phyloP scores from a whole-genome alignment of 768 basidiomycete species.

The Boletus vinaceobasis region DNA sequence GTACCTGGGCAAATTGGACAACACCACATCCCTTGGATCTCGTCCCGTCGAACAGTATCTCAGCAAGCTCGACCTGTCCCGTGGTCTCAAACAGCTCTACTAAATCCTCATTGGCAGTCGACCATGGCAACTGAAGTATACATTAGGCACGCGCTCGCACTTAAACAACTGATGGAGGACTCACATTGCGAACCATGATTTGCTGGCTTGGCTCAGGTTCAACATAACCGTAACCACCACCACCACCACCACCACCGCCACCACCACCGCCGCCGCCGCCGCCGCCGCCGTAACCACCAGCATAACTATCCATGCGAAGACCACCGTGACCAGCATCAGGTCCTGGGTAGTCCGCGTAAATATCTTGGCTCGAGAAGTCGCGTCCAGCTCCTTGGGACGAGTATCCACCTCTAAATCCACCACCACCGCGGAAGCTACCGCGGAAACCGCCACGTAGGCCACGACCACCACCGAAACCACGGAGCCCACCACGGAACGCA shows the following conservation, averaged over 20 bases:
- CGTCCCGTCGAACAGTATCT: slow-evolving; percentile 90
- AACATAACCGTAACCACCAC: slow-evolving; percentile 37
- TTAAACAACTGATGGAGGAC: slow-evolving; percentile 33
- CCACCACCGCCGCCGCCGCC: slow-evolving; percentile 17
- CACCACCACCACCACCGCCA: slow-evolving; percentile 36
- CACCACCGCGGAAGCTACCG: slow-evolving; percentile 53
- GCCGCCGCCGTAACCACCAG: slow-evolving; percentile 34
- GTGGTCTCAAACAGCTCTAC: slow-evolving; percentile 99
- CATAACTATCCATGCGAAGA: slow-evolving; percentile 35
- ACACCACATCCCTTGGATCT: slow-evolving; percentile 95
- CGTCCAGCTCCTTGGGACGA: slow-evolving; percentile 49
- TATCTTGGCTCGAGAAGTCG: slow-evolving; percentile 82
- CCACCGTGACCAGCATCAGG: slow-evolving; percentile 53
- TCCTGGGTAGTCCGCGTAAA: slow-evolving; percentile 91
- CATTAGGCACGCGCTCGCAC: not conserved
- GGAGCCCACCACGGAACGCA: slow-evolving; percentile 54
- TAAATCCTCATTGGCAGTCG: slow-evolving; percentile 96
- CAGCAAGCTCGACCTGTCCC: slow-evolving; percentile 90
- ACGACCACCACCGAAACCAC: slow-evolving; percentile 47
- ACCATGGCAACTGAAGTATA: slow-evolving; percentile 82
- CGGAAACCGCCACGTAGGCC: slow-evolving; percentile 21
- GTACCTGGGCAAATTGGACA: slow-evolving; percentile 85
- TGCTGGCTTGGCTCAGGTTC: slow-evolving; percentile 90
- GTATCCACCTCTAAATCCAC: slow-evolving; percentile 56
- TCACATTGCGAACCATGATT: slow-evolving; percentile 96